Evolutionary conservation across 129 eudicot genomes (phyloP).

Genomic region (Chrysanthemum makinoi): DNA sequence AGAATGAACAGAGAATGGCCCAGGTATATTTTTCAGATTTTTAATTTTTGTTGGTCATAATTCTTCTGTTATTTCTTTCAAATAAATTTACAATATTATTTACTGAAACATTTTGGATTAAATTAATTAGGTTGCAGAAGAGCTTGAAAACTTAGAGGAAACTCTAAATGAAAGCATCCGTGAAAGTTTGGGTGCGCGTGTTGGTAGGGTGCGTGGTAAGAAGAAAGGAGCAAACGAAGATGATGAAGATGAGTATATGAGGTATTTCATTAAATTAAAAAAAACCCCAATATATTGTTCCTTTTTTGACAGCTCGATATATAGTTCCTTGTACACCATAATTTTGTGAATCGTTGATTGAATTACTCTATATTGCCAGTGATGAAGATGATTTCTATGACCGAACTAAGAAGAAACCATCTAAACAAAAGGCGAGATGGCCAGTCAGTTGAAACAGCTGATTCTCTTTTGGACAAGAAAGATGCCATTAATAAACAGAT

Average conservation of each 20-base stretch:
- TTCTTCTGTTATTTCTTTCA: background rate
- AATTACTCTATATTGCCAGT: conserved; percentile 31
- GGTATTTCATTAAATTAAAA: conserved; percentile 39
- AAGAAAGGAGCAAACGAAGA: conserved; percentile 39
- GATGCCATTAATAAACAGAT: conserved; percentile 57
- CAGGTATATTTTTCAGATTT: conserved; percentile 48
- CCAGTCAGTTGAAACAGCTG: conserved; percentile 86
- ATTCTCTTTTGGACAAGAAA: conserved; percentile 83
- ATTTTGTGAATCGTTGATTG: too few relatives aligned
- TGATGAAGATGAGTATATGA: conserved; percentile 69
- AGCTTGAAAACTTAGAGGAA: conserved; percentile 97
- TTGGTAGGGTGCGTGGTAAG: conserved; percentile 48
- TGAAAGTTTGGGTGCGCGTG: conserved; percentile 93
- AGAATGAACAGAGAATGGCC: conserved; percentile 93
- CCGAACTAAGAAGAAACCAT: conserved; percentile 65
- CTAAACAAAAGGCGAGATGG: conserved; percentile 49
- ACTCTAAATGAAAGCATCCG: conserved; percentile 92
- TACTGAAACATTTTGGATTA: background rate
- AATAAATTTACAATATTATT: background rate
- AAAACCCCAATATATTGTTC: background rate
- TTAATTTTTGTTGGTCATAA: background rate
- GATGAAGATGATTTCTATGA: conserved; percentile 98
- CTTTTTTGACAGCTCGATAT: too few relatives aligned
- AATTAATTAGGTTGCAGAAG: conserved; percentile 71
- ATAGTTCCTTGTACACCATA: too few relatives aligned